These are phyloP conservation scores for Pleurotus pulmonarius DNA, from an alignment of 768 basidiomycete species.

Conservation along the genomic window DNA sequence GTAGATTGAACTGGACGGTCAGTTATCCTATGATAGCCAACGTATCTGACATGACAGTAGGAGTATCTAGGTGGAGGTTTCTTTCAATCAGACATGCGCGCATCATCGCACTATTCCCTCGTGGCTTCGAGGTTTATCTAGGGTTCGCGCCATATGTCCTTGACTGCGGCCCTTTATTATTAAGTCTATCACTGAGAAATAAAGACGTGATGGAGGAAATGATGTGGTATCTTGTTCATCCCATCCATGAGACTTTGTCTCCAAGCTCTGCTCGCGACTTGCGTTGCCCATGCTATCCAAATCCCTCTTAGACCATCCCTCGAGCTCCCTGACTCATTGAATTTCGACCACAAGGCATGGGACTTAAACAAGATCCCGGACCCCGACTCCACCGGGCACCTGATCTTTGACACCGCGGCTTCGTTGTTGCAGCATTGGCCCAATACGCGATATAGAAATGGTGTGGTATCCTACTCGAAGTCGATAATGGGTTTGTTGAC, in stretches of 20 bases:
- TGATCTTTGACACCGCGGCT: conserved; percentile 28
- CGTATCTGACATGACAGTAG: no score
- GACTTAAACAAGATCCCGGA: neutral
- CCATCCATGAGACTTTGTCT: neutral
- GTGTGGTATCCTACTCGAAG: conserved; percentile 16
- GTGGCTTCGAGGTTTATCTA: no score
- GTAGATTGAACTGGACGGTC: no score
- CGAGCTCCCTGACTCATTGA: neutral
- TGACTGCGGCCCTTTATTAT: no score
- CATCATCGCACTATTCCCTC: no score
- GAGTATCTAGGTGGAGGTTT: no score
- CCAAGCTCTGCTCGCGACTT: neutral
- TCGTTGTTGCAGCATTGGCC: conserved; percentile 39
- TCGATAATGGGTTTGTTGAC: neutral
- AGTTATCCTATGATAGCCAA: no score
- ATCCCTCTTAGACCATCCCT: neutral
- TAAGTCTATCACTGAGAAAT: no score
- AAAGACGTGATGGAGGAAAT: no score
- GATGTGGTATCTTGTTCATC: no score
- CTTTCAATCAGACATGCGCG: no score
- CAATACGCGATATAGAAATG: conserved; percentile 43
- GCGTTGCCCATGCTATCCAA: neutral
- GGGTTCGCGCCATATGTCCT: no score
- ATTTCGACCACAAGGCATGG: neutral
- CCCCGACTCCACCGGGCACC: conserved; percentile 21